Evolutionary conservation across 192 early-diverging fungal genomes (phyloP).

Genomic region (Podila clonocystis): DNA sequence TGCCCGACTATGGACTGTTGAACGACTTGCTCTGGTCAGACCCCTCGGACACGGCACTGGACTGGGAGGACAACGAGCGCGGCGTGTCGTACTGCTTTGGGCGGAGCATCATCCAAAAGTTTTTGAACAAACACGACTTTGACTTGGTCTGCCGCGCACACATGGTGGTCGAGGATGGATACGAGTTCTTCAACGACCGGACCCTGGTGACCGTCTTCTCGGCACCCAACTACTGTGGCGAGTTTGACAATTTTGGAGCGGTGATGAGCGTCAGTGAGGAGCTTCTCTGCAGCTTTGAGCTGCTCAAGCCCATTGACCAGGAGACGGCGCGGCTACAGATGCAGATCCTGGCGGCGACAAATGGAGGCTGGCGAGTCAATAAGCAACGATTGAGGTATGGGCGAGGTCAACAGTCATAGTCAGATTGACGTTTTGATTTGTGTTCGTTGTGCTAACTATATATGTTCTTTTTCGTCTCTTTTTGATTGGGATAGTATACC

Average conservation of each 20-base stretch:
- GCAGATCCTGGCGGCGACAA: conserved; percentile 41
- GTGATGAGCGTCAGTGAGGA: conserved; percentile 94
- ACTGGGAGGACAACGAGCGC: conserved; percentile 95
- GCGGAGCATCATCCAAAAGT: conserved; percentile 82
- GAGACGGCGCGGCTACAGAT: conserved; percentile 44
- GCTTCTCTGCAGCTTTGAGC: conserved; percentile 91
- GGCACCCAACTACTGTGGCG: conserved; percentile 97
- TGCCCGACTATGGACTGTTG: conserved; percentile 91
- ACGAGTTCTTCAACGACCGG: conserved; percentile 94
- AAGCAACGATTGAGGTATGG: conserved; percentile 45
- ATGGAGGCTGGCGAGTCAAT: conserved; percentile 46
- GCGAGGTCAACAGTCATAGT: not conserved
- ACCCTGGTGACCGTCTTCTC: conserved; percentile 94
- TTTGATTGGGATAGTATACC: conserved; percentile 9
- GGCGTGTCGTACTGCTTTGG: conserved; percentile 98
- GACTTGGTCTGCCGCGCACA: conserved; percentile 94
- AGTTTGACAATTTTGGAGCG: conserved; percentile 92
- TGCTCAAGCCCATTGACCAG: conserved; percentile 69
- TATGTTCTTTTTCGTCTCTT: conserved; percentile 1
- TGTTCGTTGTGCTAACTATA: not conserved
- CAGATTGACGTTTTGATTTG: too few species aligned
- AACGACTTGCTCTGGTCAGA: conserved; percentile 97
- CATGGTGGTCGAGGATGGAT: conserved; percentile 98
- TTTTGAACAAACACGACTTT: conserved; percentile 86
- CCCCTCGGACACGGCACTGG: conserved; percentile 78